Conservation (phyloP, 164 flowering plant species). For the Malania oleifera region DNA sequence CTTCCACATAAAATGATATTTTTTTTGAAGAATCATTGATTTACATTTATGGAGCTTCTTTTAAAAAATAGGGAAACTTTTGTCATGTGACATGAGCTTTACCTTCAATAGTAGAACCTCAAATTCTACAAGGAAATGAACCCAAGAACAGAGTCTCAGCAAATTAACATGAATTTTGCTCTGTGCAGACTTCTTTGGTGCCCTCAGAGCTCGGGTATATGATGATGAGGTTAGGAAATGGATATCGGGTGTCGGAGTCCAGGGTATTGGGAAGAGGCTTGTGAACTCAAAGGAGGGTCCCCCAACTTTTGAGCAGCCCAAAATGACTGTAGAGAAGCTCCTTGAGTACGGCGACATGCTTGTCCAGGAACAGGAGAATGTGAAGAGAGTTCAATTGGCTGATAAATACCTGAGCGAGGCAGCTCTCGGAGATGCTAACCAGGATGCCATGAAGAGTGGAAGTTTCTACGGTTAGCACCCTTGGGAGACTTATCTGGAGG, state of each 20-base stretch:
- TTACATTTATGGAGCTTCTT: too few relatives aligned
- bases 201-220: constrained; percentile 46
- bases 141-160: too few relatives aligned
- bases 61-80: too few relatives aligned
- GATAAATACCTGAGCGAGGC: constrained; percentile 37
- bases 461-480: constrained; percentile 27
- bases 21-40: too few relatives aligned
- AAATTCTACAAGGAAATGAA: too few relatives aligned
- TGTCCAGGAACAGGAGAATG: constrained; percentile 49
- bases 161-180: too few relatives aligned
- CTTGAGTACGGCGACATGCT: constrained; percentile 47
- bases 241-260: constrained; percentile 37
- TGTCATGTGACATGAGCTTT: too few relatives aligned
- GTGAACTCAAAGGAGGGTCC: constrained; percentile 54
- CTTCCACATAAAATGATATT: too few relatives aligned
- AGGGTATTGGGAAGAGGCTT: constrained; percentile 37
- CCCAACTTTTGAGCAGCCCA: constrained; percentile 48
- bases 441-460: constrained; percentile 33
- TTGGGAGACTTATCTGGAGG: neutral
- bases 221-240: constrained; percentile 54
- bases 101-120: too few relatives aligned
- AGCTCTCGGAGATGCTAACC: constrained; percentile 43
- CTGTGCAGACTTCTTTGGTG: constrained; percentile 45
- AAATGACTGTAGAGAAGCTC: constrained; percentile 44
- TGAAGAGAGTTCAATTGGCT: constrained; percentile 56